A percentile compares a stretch with the other conserved stretches of the same genome.
phyloP scores from a whole-genome alignment of 306 rosid species.

The Pterocarpus santalinus region DNA sequence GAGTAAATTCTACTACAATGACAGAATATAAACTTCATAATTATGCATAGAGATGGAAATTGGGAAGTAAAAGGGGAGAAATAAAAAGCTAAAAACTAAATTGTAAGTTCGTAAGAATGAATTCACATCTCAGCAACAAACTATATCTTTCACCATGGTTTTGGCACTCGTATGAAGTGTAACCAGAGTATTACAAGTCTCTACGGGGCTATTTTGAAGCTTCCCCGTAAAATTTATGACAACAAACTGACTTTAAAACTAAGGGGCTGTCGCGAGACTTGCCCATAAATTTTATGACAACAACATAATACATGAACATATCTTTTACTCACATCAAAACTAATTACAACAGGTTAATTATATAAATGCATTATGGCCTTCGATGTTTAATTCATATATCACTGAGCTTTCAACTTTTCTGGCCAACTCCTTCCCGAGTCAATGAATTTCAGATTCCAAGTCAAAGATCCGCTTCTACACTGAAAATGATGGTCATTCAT shows the following conservation, averaged over 20 bases:
- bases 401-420: slow-evolving; percentile 42
- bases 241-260: slow-evolving; percentile 40
- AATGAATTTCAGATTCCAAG: slow-evolving; percentile 40
- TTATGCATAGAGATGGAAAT: slow-evolving; percentile 3
- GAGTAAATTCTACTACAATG: background rate
- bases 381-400: slow-evolving; percentile 38
- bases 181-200: slow-evolving; percentile 46
- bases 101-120: slow-evolving; percentile 25
- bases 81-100: slow-evolving; percentile 3
- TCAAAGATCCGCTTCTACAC: slow-evolving; percentile 41
- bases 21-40: slow-evolving; percentile 10
- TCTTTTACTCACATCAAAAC: slow-evolving; percentile 42
- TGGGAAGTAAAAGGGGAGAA: background rate
- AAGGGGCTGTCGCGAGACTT: slow-evolving; percentile 47
- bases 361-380: slow-evolving; percentile 46
- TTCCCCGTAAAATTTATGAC: slow-evolving; percentile 50
- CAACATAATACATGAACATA: slow-evolving; percentile 44
- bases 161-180: slow-evolving; percentile 44
- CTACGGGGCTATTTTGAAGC: slow-evolving; percentile 44
- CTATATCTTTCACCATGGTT: slow-evolving; percentile 44
- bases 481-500: slow-evolving; percentile 32
- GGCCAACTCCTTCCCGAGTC: slow-evolving; percentile 34
- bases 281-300: slow-evolving; percentile 45
- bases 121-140: slow-evolving; percentile 41
- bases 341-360: slow-evolving; percentile 51